Evolutionary conservation across 2,329 filamentous ascomycete genomes (phyloP).

Genomic region (Talaromyces atroroseus): DNA sequence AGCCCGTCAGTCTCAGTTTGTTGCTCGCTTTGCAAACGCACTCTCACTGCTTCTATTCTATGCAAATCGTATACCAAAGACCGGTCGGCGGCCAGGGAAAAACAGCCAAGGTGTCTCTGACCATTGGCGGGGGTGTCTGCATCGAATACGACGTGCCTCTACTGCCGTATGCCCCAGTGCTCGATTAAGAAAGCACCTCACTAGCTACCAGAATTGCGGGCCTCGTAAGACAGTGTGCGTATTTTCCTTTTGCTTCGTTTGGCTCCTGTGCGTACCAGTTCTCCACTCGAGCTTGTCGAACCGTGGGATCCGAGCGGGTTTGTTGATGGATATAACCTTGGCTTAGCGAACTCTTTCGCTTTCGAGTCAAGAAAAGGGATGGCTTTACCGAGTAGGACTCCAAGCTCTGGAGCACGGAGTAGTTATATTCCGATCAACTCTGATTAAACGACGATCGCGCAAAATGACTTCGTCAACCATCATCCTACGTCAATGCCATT

Average conservation of each 20-base stretch:
- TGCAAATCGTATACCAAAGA: too few species aligned
- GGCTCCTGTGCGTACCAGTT: neutral
- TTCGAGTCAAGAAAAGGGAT: too few species aligned
- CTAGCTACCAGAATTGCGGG: neutral
- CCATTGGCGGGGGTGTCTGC: neutral
- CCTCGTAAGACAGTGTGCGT: neutral
- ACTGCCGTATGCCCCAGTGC: neutral
- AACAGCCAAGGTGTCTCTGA: neutral
- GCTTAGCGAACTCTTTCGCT: neutral
- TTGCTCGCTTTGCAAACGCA: neutral
- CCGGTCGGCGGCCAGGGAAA: too few species aligned
- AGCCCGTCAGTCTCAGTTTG: neutral
- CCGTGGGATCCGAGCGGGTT: neutral
- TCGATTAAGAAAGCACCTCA: neutral
- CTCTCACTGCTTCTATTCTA: neutral
- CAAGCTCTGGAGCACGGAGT: too few species aligned
- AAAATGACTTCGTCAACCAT: neutral
- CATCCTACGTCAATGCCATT: neutral
- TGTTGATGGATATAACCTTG: neutral
- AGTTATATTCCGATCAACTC: neutral
- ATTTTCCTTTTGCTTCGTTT: neutral
- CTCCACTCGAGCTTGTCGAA: neutral
- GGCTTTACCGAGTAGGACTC: too few species aligned
- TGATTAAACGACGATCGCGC: neutral
- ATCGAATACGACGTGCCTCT: neutral